Base-by-base conservation (phyloP, 768 basidiomycete species). In the Panaeolus cyanescens region DNA sequence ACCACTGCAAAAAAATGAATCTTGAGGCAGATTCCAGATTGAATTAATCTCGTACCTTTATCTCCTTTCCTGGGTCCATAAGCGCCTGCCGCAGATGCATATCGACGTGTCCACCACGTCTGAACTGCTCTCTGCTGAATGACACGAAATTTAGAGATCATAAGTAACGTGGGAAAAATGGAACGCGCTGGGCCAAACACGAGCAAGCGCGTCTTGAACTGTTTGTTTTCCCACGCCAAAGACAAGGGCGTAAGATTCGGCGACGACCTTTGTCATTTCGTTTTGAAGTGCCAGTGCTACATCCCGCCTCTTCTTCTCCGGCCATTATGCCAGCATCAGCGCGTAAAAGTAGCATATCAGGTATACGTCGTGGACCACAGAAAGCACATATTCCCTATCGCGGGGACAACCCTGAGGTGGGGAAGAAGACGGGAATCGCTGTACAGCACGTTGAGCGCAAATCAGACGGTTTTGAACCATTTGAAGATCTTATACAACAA, bases 401-500 rank as follows among this genome's bases (percentile, higher is more conserved):
- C 54, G 91, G 89, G 2, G 89, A 92, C 64, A 89, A 92, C 66
- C 84, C 86, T 10, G 84, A 84, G 55, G 89, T 88, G 59, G 92
- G 92, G 17, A 92, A 91, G 82, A 90, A 86, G 71, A 93, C 92
- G 0, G 92, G 92, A 4, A 81, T 92, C 58, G 79, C 84, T 0
- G 86, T 93, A 13, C 82, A 76, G 36, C 83, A 84, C 67, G 85
- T 92, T 59, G 85, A 89, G 62, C 86, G 85, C 65, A 85, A 84
- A 70, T 90, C 90, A 25, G 92, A 92, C 72, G 92, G 90, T 30
- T 92, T 93, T 70, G 91, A 93, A 71, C 88, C 86, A 0, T 93
- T 93, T 71, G 90, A 89, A 59, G 83, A 91, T 67, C 70, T 93
- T 56, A 81, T 93, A 50, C 80, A 82, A 55, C 89, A 90, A 67